phyloP scores from a whole-genome alignment of 805 yeast genomes.

The Scheffersomyces lignosus region DNA sequence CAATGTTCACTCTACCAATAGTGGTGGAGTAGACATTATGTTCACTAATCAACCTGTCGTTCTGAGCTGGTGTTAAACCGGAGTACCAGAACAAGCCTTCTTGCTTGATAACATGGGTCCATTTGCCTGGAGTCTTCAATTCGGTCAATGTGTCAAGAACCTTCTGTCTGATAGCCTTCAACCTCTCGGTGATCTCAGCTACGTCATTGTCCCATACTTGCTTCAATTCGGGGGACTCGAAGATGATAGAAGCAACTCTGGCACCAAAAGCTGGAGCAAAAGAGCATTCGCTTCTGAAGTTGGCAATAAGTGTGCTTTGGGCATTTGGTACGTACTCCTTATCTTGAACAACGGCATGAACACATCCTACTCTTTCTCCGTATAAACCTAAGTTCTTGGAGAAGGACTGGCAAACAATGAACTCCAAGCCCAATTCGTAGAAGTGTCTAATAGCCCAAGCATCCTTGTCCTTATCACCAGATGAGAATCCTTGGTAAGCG shows the following conservation, averaged over 20 bases:
- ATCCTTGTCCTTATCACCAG: conserved; percentile 29
- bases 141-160: conserved; percentile 28
- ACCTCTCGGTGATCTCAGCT: conserved; percentile 26
- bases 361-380: conserved; percentile 40
- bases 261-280: conserved; percentile 51
- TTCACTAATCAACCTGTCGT: conserved; percentile 27
- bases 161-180: conserved; percentile 29
- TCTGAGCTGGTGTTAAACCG: conserved; percentile 38
- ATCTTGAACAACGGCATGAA: conserved; percentile 31
- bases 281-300: conserved; percentile 43
- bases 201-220: conserved; percentile 40
- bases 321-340: conserved; percentile 13
- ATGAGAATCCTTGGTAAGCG: conserved; percentile 44
- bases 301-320: conserved; percentile 26
- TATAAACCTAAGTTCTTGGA: conserved; percentile 44
- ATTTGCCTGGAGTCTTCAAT: conserved; percentile 44
- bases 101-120: conserved; percentile 37
- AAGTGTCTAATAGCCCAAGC: conserved; percentile 41
- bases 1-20: conserved; percentile 46
- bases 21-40: conserved; percentile 39
- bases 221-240: conserved; percentile 20
- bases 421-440: conserved; percentile 24
- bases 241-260: conserved; percentile 35
- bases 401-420: conserved; percentile 37
- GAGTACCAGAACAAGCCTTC: conserved; percentile 47